A percentile compares a stretch with the other conserved stretches of the same genome.
Evolutionary conservation across 2,329 filamentous ascomycete species (phyloP).

Genomic region (Penicillium frequentans): DNA sequence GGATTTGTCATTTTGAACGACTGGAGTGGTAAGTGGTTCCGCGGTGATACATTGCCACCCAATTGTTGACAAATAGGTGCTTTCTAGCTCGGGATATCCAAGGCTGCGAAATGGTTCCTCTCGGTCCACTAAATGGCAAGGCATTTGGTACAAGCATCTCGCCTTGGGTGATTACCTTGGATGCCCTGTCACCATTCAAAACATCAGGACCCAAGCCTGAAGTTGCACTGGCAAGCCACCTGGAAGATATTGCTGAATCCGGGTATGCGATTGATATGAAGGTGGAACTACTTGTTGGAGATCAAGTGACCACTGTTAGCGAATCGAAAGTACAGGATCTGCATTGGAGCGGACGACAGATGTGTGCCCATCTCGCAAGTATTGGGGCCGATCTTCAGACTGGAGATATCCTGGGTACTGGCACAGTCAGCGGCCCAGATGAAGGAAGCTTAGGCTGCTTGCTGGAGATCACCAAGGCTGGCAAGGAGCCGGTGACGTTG

Average conservation of each 20-base stretch:
- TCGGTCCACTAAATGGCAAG: slow-evolving; percentile 64
- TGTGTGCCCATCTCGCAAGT: slow-evolving; percentile 31
- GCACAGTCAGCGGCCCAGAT: slow-evolving; percentile 28
- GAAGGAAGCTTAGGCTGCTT: slow-evolving; percentile 28
- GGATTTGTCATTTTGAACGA: slow-evolving; percentile 64
- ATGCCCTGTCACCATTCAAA: slow-evolving; percentile 51
- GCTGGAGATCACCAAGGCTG: slow-evolving; percentile 29
- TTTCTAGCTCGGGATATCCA: slow-evolving; percentile 54
- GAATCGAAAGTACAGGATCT: slow-evolving; percentile 19
- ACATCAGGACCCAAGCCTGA: slow-evolving; percentile 15
- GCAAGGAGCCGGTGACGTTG: slow-evolving; percentile 19
- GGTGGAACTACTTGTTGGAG: slow-evolving; percentile 17
- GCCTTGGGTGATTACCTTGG: slow-evolving; percentile 62
- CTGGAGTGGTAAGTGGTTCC: slow-evolving; percentile 44
- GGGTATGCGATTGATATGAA: slow-evolving; percentile 25
- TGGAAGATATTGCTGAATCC: slow-evolving; percentile 16
- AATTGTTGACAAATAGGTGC: neutral
- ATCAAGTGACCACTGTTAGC: slow-evolving; percentile 8
- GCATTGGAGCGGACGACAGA: slow-evolving; percentile 31
- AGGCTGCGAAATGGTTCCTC: slow-evolving; percentile 59
- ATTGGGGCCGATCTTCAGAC: slow-evolving; percentile 29
- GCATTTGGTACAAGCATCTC: slow-evolving; percentile 61
- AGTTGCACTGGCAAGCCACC: slow-evolving; percentile 13
- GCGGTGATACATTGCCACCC: neutral
- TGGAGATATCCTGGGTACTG: slow-evolving; percentile 34